phyloP scores from a whole-genome alignment of 768 basidiomycete species.

The Obba rivulosa region DNA sequence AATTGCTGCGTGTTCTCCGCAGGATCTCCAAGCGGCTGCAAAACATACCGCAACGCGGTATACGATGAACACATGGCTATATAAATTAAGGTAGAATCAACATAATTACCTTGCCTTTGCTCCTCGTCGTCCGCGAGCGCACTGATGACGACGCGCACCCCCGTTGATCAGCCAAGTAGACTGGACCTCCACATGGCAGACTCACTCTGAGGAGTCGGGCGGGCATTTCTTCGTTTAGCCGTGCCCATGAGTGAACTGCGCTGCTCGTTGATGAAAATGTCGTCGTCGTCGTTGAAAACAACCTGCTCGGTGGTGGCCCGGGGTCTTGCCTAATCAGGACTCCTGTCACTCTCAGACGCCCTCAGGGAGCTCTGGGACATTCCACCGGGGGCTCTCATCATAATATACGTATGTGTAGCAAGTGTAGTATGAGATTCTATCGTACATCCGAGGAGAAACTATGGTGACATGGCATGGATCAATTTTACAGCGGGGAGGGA shows the following conservation, averaged over 20 bases:
- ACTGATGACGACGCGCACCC: conserved; percentile 31
- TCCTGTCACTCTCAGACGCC: conserved; percentile 17
- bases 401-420: background rate
- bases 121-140: conserved; percentile 53
- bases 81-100: background rate
- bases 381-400: background rate
- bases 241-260: conserved; percentile 30
- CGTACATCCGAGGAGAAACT: no score
- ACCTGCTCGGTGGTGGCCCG: conserved; percentile 29
- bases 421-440: no score
- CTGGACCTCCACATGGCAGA: conserved; percentile 12
- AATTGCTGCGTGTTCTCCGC: conserved; percentile 61
- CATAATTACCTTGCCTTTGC: conserved; percentile 43
- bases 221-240: conserved; percentile 35
- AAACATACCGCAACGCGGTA: conserved; percentile 5
- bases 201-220: conserved; percentile 35
- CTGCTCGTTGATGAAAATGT: conserved; percentile 13
- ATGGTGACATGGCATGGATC: no score
- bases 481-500: no score
- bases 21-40: conserved; percentile 49
- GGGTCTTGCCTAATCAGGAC: conserved; percentile 21
- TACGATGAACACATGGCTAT: conserved; percentile 6
- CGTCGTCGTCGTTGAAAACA: conserved; percentile 17
- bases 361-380: background rate
- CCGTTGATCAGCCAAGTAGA: conserved; percentile 18